These are phyloP conservation scores for Dryadomyces quercus-mongolicae DNA, from an alignment of 2,329 filamentous ascomycete genomes.

Conservation along the genomic window DNA sequence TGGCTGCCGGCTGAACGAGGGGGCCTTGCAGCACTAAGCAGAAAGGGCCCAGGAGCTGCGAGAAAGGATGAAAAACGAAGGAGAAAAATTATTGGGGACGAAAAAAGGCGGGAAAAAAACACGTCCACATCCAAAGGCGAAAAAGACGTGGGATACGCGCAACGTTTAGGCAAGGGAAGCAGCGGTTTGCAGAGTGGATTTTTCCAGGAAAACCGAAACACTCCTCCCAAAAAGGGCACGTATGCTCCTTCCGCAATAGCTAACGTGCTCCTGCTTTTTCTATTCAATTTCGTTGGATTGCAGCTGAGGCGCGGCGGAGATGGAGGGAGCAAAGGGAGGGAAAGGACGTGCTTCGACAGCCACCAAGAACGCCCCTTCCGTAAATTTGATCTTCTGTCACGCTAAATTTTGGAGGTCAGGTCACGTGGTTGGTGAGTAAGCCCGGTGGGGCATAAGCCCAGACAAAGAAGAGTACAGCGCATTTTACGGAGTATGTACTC, in stretches of 20 bases:
- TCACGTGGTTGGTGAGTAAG: neutral
- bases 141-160: neutral
- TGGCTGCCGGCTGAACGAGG: neutral
- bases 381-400: neutral
- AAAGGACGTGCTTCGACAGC: conserved; percentile 1
- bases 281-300: neutral
- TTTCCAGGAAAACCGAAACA: neutral
- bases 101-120: conserved; percentile 2
- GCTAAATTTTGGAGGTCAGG: neutral
- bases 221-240: neutral
- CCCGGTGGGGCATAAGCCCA: neutral
- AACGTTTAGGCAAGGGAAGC: neutral
- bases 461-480: no score
- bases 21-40: conserved; percentile 1
- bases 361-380: neutral
- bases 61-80: neutral
- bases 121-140: conserved; percentile 1
- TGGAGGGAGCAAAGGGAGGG: conserved; percentile 1
- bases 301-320: neutral
- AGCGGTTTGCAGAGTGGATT: neutral
- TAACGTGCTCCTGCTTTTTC: neutral
- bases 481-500: neutral
- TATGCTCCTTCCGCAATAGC: neutral
- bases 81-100: neutral
- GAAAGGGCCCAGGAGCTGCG: neutral